Evolutionary conservation across 2,329 filamentous ascomycete genomes (phyloP).

Genomic region (Penicillium psychrosexuale): DNA sequence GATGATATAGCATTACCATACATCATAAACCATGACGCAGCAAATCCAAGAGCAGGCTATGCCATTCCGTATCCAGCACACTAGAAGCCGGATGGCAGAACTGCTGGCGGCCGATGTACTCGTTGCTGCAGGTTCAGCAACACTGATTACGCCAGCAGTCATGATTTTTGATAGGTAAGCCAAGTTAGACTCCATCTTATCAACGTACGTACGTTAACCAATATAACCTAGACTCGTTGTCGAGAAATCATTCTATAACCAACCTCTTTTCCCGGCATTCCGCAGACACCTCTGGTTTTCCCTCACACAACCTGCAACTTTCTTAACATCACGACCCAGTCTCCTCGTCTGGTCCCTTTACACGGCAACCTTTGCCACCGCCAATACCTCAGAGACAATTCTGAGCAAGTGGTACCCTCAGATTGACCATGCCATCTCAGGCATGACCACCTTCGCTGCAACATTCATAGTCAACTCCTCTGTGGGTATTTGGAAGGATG

Average conservation of each 20-base stretch:
- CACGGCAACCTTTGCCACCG: conserved; percentile 81
- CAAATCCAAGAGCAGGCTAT: conserved; percentile 24
- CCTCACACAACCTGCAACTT: conserved; percentile 37
- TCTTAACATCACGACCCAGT: conserved; percentile 42
- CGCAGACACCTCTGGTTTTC: conserved; percentile 35
- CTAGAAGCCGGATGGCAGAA: conserved; percentile 36
- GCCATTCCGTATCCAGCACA: conserved; percentile 30
- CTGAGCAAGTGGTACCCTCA: conserved; percentile 55
- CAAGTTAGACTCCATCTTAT: neutral
- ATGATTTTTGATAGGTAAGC: conserved; percentile 75
- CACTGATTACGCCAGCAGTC: conserved; percentile 73
- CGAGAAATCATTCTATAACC: conserved; percentile 39
- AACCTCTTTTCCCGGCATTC: conserved; percentile 34
- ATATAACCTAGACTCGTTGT: conserved; percentile 38
- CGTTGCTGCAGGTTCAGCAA: conserved; percentile 66
- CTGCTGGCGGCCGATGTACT: conserved; percentile 61
- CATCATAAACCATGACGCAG: conserved; percentile 25
- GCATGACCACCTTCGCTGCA: conserved; percentile 72
- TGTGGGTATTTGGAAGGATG: conserved; percentile 77
- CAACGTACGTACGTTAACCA: conserved; percentile 11
- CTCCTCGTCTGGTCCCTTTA: conserved; percentile 58
- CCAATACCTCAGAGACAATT: conserved; percentile 78
- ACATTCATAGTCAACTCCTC: conserved; percentile 74
- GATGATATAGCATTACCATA: conserved; percentile 5
- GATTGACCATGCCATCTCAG: conserved; percentile 63